Evolutionary conservation across 768 basidiomycete species (phyloP).

Genomic region (Psilocybe azurescens): DNA sequence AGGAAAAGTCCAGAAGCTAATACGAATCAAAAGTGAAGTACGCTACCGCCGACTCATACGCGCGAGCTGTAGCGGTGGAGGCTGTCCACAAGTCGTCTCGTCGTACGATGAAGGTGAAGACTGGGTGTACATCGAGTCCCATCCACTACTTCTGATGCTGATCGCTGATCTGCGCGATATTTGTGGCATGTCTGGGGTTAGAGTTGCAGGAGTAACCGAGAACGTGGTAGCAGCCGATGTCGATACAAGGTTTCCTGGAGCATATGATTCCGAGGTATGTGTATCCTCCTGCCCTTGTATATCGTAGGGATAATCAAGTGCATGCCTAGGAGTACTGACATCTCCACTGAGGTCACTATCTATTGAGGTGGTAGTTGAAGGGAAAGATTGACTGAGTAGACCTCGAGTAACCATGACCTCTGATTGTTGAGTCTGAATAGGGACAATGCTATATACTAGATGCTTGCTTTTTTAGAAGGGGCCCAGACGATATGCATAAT

Average conservation of each 20-base stretch:
- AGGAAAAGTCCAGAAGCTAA: not conserved
- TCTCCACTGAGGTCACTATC: not conserved
- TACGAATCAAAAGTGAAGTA: not conserved
- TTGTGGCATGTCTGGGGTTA: not conserved
- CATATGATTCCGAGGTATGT: not conserved
- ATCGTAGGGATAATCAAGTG: not conserved
- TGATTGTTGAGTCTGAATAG: not conserved
- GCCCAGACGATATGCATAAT: too few relatives aligned
- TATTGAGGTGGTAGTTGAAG: not conserved
- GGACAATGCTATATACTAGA: constrained; percentile 10
- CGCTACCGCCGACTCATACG: constrained; percentile 2
- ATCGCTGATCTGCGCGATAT: not conserved
- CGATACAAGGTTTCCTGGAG: not conserved
- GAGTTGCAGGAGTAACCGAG: not conserved
- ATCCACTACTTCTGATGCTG: not conserved
- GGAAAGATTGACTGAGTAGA: not conserved
- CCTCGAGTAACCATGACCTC: not conserved
- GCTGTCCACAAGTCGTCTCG: constrained; percentile 14
- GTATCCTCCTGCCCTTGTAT: not conserved
- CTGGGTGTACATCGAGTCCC: not conserved
- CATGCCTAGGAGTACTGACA: not conserved
- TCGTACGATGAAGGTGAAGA: constrained; percentile 18
- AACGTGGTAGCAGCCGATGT: not conserved
- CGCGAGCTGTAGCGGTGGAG: not conserved
- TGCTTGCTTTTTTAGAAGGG: too few relatives aligned